Conservation (phyloP, 768 basidiomycete species). For the Phallus indusiatus region DNA sequence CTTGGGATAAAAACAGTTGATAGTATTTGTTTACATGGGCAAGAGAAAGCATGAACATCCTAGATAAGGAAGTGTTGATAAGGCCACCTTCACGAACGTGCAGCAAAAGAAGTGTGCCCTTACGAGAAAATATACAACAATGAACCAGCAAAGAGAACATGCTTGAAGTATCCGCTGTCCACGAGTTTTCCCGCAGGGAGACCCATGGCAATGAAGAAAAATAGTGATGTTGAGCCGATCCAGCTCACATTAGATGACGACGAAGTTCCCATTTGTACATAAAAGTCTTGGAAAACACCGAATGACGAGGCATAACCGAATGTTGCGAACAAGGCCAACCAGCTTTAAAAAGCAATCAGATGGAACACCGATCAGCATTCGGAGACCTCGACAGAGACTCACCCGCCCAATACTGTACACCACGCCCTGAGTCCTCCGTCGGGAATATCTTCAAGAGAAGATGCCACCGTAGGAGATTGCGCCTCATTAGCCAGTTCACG, state of each 20-base stretch:
- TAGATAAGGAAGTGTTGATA: conserved; percentile 33
- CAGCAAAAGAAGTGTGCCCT: conserved; percentile 15
- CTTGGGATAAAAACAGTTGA: conserved; percentile 44
- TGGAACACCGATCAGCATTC: too few relatives aligned
- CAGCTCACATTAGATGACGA: conserved; percentile 19
- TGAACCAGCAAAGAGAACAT: neutral
- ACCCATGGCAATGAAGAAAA: conserved; percentile 36
- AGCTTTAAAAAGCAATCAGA: too few relatives aligned
- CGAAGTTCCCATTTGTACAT: conserved; percentile 27
- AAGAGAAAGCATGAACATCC: conserved; percentile 38
- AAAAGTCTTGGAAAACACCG: conserved; percentile 38
- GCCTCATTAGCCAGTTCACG: too few relatives aligned
- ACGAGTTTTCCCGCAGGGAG: conserved; percentile 38
- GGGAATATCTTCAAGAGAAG: too few relatives aligned
- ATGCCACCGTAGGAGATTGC: too few relatives aligned
- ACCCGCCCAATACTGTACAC: conserved; percentile 1
- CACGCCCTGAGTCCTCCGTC: neutral
- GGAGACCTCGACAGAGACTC: neutral
- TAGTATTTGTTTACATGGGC: conserved; percentile 33
- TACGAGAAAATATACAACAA: conserved; percentile 1
- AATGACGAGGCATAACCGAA: conserved; percentile 37
- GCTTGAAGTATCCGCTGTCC: conserved; percentile 45
- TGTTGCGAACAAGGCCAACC: conserved; percentile 19
- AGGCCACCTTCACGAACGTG: conserved; percentile 24
- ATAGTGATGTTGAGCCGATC: conserved; percentile 43